Evolutionary conservation across 768 basidiomycete species (phyloP), one percentile per base, ranked within the genome.

Genomic region (Gyrodon lividus): DNA sequence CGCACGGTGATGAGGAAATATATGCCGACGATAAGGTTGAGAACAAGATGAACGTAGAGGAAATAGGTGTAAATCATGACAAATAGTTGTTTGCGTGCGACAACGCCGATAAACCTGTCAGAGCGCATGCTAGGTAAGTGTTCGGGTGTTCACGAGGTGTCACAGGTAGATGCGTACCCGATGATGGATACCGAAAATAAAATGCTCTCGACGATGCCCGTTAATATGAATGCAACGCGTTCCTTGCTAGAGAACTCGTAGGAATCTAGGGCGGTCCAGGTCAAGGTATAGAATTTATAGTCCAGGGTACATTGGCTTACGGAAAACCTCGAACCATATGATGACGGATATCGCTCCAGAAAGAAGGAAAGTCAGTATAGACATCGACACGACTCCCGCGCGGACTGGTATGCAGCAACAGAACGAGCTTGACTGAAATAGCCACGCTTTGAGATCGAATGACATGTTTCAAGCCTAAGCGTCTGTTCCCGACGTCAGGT

Each of bases 351-450:
- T 69, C 16, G 78, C 52, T 2, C 79, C 84, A 7, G 82, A 72
- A 26, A 85, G 67, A 17, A 84, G 56, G 48, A 84, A 76, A 1
- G 77, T 78, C 7, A 86, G 64, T 3, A 77, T 51, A 24, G 82
- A 74, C 73, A 83, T 76, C 39, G 77, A 58, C 40, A 82, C 70
- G 28, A 86, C 83, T 30, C 86, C 83, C 5, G 79, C 49, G 50
- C 85, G 77, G 6, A 84, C 82, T 24, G 83, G 83, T 54, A 86
- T 63, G 57, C 84, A 84, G 57, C 74, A 84, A 60, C 85, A 87
- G 62, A 79, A 86, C 3, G 71, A 77, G 31, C 58, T 72, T n/a
- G 80, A 76, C 23, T 75, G 77, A 41, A 79, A 76, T 42, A 83
- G 65, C 42, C 77, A 66, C 28, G 72, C 69, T 49, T 68, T 71